Conservation (phyloP, 495 filamentous ascomycete genomes). For the Emericellopsis terricola region DNA sequence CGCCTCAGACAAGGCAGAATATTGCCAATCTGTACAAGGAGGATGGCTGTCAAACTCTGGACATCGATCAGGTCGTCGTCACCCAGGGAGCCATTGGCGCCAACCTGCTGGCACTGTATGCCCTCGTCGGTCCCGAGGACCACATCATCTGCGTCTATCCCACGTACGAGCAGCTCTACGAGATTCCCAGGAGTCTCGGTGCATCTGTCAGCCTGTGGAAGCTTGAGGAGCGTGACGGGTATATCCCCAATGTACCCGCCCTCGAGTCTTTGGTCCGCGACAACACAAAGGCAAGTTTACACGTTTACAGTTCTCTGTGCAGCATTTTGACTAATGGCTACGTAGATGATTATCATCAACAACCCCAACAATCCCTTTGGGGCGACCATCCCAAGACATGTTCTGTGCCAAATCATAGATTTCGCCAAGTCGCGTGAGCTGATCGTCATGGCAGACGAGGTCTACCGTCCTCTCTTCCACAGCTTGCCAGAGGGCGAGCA, state of each 20-base stretch:
- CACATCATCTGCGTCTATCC: slow-evolving; percentile 84
- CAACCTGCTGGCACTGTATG: slow-evolving; percentile 64
- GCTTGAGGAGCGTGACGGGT: slow-evolving; percentile 43
- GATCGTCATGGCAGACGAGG: slow-evolving; percentile 61
- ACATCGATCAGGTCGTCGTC: slow-evolving; percentile 49
- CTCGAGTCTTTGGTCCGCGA: slow-evolving; percentile 46
- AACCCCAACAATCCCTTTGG: slow-evolving; percentile 88
- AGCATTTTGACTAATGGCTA: neutral
- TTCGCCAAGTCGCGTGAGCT: slow-evolving; percentile 46
- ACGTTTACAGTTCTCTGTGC: neutral
- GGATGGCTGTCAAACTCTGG: slow-evolving; percentile 4
- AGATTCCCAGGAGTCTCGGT: slow-evolving; percentile 56
- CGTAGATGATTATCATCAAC: slow-evolving; percentile 34
- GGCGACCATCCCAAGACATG: slow-evolving; percentile 41
- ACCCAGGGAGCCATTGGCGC: slow-evolving; percentile 71
- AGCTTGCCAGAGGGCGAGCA: slow-evolving; percentile 25
- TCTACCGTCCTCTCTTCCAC: slow-evolving; percentile 84
- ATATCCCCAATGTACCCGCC: slow-evolving; percentile 48
- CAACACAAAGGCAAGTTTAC: slow-evolving; percentile 44
- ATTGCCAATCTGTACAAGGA: slow-evolving; percentile 10
- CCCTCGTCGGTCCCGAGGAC: slow-evolving; percentile 58
- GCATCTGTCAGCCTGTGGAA: slow-evolving; percentile 73
- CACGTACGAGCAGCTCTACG: slow-evolving; percentile 79
- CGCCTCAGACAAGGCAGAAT: slow-evolving; percentile 8
- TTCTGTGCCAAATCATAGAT: slow-evolving; percentile 42